Evolutionary conservation across 805 yeast genomes (phyloP).

Genomic region (Kodamaea fukazawae): DNA sequence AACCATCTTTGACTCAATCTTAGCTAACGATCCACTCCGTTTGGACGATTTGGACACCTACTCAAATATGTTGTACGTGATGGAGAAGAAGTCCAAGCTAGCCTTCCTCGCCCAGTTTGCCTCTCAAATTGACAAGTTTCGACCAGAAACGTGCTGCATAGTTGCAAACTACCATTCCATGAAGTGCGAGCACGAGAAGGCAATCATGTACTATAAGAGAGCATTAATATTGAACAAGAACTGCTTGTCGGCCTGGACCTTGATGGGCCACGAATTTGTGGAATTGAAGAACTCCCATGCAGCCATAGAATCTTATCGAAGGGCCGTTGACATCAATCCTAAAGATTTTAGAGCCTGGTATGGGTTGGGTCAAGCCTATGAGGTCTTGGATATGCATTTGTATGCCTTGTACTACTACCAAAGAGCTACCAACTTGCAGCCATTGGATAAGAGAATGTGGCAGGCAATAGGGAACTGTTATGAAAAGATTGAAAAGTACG

Average conservation of each 20-base stretch:
- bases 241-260: slow-evolving; percentile 91
- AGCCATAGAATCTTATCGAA: slow-evolving; percentile 89
- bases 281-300: slow-evolving; percentile 96
- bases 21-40: slow-evolving; percentile 75
- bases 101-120: slow-evolving; percentile 86
- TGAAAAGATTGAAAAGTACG: slow-evolving; percentile 67
- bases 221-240: slow-evolving; percentile 79
- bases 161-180: slow-evolving; percentile 91
- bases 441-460: slow-evolving; percentile 94
- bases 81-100: slow-evolving; percentile 82
- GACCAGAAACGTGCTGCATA: slow-evolving; percentile 94
- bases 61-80: slow-evolving; percentile 92
- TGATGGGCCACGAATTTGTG: slow-evolving; percentile 98
- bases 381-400: slow-evolving; percentile 90
- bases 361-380: slow-evolving; percentile 97
- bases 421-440: slow-evolving; percentile 82
- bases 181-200: slow-evolving; percentile 90
- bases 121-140: slow-evolving; percentile 73
- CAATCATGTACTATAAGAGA: slow-evolving; percentile 87
- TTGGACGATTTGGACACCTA: slow-evolving; percentile 89
- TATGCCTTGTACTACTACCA: slow-evolving; percentile 92
- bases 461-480: slow-evolving; percentile 88
- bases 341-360: slow-evolving; percentile 97
- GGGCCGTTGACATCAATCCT: slow-evolving; percentile 87
- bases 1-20: slow-evolving; percentile 68